Base-by-base conservation (phyloP, 75 land plant species). In the Isoetes taiwanensis region DNA sequence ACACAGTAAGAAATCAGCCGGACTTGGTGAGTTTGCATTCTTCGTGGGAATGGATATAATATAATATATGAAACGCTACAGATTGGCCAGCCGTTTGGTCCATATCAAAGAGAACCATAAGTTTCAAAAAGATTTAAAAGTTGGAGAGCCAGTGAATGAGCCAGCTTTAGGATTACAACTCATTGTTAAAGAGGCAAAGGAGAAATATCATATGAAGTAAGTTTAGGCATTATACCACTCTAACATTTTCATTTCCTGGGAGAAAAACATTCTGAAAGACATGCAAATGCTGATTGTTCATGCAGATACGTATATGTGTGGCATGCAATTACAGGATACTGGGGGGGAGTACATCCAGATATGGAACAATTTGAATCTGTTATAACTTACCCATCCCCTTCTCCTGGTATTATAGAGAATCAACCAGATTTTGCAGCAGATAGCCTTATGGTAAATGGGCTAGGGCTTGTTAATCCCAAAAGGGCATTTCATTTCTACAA, bases 21-120 rank as follows among this genome's bases (percentile, higher is more conserved):
- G 14, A 21, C 2, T 14, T 3, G 3, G 25, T 27, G 14, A 2
- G 29, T 52, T 31, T 27, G 12, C n/a, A 19, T 20, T 26, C 11
- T 63, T 34, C 17, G 30, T 54, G 11, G n/a, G n/a, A n/a, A n/a
- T n/a, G n/a, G n/a, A n/a, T n/a, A n/a, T n/a, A n/a, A 12, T 6
- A 32, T 28, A 17, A 19, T 11, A 34, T 29, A 29, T 53, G 38
- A 56, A 12, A 10, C 41, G 1, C 16, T 57, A 30, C 79, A 91
- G 97, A 60, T 80, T 86, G 57, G 82, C 88, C 12, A 86, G 77
- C 54, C 70, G 86, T 58, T 64, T 90, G 53, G 80, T 84, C n/a
- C 79, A 82, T n/a, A 82, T 90, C 34, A 90, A 86, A 53, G 96
- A 90, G 65, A 90, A 90, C 48, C 30, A 64, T 2, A 90, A 90